Evolutionary conservation across 768 basidiomycete genomes (phyloP).

Genomic region (Boletus vinaceobasis): DNA sequence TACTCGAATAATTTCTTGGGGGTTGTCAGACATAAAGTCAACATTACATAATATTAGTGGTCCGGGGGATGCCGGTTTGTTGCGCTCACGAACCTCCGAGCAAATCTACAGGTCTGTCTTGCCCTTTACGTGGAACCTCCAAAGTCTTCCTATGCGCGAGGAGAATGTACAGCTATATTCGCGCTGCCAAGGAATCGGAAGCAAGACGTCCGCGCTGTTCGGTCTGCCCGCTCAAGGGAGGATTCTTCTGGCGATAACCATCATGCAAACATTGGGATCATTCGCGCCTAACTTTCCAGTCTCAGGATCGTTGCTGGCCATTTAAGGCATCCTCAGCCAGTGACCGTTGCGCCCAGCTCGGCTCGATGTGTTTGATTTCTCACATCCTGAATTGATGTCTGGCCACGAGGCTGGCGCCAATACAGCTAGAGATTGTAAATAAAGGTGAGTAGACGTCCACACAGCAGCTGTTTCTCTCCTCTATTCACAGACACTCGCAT

Average conservation of each 20-base stretch:
- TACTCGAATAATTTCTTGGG: no score
- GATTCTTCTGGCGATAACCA: slow-evolving; percentile 11
- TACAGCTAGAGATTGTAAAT: slow-evolving; percentile 10
- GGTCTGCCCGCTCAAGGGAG: not conserved
- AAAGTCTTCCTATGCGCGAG: no score
- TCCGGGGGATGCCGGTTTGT: no score
- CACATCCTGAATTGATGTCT: slow-evolving; percentile 3
- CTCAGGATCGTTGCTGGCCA: not conserved
- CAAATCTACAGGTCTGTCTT: no score
- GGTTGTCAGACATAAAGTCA: no score
- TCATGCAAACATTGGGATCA: no score
- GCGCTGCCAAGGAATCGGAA: no score
- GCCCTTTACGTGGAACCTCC: no score
- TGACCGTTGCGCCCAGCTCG: not conserved
- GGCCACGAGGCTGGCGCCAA: slow-evolving; percentile 1
- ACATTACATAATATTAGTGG: no score
- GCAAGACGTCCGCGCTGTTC: not conserved
- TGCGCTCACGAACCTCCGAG: no score
- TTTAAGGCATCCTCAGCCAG: not conserved
- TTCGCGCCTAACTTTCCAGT: not conserved
- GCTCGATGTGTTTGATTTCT: not conserved
- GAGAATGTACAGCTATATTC: no score
- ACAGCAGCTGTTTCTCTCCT: slow-evolving; percentile 6
- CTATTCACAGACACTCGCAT: slow-evolving; percentile 7
- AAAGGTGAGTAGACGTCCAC: not conserved